A percentile compares a stretch with the other conserved stretches of the same genome.
phyloP scores from a whole-genome alignment of 2,329 filamentous ascomycete species.

The Furcasterigmium furcatum region DNA sequence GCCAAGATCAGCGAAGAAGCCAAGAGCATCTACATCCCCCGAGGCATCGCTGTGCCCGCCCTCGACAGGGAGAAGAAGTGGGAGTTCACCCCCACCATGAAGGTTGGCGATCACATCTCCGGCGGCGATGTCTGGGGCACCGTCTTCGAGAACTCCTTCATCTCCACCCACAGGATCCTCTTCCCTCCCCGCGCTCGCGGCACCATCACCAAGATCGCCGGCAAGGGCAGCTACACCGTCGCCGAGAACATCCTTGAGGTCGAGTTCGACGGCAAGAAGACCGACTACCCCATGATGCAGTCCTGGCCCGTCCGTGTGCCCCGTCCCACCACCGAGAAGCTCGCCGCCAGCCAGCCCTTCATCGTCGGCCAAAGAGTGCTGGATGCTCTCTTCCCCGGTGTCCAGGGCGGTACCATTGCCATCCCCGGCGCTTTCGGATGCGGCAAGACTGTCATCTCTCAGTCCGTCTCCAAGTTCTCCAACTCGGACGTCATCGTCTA shows the following conservation, averaged over 20 bases:
- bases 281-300: slow-evolving; percentile 97
- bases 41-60: slow-evolving; percentile 83
- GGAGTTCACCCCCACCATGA: slow-evolving; percentile 89
- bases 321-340: slow-evolving; percentile 86
- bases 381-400: slow-evolving; percentile 92
- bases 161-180: slow-evolving; percentile 90
- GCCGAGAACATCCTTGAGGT: slow-evolving; percentile 91
- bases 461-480: slow-evolving; percentile 98
- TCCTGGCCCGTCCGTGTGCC: slow-evolving; percentile 97
- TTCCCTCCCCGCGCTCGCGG: slow-evolving; percentile 86
- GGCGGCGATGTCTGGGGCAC: slow-evolving; percentile 94
- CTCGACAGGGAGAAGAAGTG: slow-evolving; percentile 91
- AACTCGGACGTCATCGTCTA: slow-evolving; percentile 99
- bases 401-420: slow-evolving; percentile 95
- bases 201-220: slow-evolving; percentile 85
- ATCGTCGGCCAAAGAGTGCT: slow-evolving; percentile 96
- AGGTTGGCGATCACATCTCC: slow-evolving; percentile 95
- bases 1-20: slow-evolving; percentile 75
- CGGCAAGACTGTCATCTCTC: slow-evolving; percentile 98
- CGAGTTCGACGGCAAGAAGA: slow-evolving; percentile 95
- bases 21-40: slow-evolving; percentile 94
- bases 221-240: slow-evolving; percentile 90
- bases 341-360: slow-evolving; percentile 84
- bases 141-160: slow-evolving; percentile 93
- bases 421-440: slow-evolving; percentile 98